These are phyloP conservation scores for Chloropicon primus DNA, from an alignment of 139 green algal species.

Conservation along the genomic window DNA sequence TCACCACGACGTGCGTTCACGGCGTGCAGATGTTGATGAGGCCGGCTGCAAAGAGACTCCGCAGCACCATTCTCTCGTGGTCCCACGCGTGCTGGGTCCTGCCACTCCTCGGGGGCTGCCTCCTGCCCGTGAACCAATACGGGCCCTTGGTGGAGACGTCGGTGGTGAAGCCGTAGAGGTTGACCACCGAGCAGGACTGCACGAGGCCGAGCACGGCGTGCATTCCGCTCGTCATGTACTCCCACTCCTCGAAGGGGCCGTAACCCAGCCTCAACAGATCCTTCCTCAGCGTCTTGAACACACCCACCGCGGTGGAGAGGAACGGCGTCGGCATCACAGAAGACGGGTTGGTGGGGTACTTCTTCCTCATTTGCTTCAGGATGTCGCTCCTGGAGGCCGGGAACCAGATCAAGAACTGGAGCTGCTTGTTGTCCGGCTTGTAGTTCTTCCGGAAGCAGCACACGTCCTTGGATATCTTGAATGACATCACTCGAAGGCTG, in stretches of 20 bases:
- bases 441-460: conserved; percentile 14
- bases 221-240: conserved; percentile 23
- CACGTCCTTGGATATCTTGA: conserved; percentile 22
- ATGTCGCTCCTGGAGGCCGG: conserved; percentile 4
- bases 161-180: conserved; percentile 19
- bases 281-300: conserved; percentile 10
- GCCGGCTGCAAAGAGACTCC: conserved; percentile 1
- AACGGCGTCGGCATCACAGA: conserved; percentile 3
- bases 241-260: conserved; percentile 19
- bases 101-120: conserved; percentile 3
- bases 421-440: conserved; percentile 7
- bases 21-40: conserved; percentile 8
- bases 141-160: conserved; percentile 8
- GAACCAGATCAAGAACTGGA: conserved; percentile 16
- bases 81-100: conserved; percentile 14
- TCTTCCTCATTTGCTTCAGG: background rate
- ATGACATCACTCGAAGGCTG: conserved; percentile 7
- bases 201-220: conserved; percentile 15
- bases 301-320: conserved; percentile 5
- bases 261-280: conserved; percentile 14
- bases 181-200: conserved; percentile 8
- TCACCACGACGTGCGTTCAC: background rate
- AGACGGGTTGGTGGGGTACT: conserved; percentile 1
- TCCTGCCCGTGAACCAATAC: conserved; percentile 17
- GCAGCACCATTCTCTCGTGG: conserved; percentile 10